Percentiles rank a stretch among this genome's conserved stretches.
These are phyloP conservation scores for Pseudohalonectria lignicola DNA, from an alignment of 2,329 filamentous ascomycete species.

Conservation along the genomic window DNA sequence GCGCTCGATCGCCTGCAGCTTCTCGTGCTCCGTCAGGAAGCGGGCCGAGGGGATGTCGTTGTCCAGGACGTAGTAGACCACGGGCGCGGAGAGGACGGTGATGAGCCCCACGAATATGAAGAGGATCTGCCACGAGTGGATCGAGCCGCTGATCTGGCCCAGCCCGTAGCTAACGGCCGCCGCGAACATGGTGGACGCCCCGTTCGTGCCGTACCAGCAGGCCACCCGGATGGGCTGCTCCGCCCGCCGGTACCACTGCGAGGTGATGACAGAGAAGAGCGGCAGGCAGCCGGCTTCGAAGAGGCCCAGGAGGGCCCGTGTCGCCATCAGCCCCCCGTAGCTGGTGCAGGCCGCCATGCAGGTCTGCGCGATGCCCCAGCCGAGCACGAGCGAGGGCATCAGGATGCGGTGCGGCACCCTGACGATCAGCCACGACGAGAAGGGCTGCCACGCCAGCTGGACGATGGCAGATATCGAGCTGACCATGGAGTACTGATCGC, in stretches of 20 bases:
- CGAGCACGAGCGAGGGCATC: slow-evolving; percentile 37
- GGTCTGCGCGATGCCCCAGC: slow-evolving; percentile 31
- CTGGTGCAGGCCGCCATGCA: slow-evolving; percentile 17
- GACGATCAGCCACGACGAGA: slow-evolving; percentile 48
- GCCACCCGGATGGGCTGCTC: slow-evolving; percentile 54
- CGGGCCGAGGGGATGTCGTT: slow-evolving; percentile 44
- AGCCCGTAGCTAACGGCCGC: slow-evolving; percentile 45
- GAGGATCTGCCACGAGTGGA: slow-evolving; percentile 32
- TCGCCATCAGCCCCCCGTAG: slow-evolving; percentile 14
- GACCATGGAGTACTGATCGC: slow-evolving; percentile 41
- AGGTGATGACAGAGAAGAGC: slow-evolving; percentile 33
- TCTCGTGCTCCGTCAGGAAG: slow-evolving; percentile 54
- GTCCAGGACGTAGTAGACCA: slow-evolving; percentile 50
- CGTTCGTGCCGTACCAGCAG: slow-evolving; percentile 56
- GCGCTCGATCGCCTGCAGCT: slow-evolving; percentile 56
- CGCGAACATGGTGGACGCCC: slow-evolving; percentile 44
- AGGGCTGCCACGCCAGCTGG: slow-evolving; percentile 49
- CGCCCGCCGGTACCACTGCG: slow-evolving; percentile 32
- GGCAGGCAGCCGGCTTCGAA: slow-evolving; percentile 29
- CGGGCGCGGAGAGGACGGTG: slow-evolving; percentile 44
- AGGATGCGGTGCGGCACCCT: slow-evolving; percentile 48
- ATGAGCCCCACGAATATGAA: slow-evolving; percentile 52
- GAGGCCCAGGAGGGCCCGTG: slow-evolving; percentile 20
- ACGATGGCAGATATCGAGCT: slow-evolving; percentile 48
- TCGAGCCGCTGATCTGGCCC: slow-evolving; percentile 32